These are phyloP conservation scores for Candida glucosophila DNA, from an alignment of 1,139 yeast species.

Conservation along the genomic window DNA sequence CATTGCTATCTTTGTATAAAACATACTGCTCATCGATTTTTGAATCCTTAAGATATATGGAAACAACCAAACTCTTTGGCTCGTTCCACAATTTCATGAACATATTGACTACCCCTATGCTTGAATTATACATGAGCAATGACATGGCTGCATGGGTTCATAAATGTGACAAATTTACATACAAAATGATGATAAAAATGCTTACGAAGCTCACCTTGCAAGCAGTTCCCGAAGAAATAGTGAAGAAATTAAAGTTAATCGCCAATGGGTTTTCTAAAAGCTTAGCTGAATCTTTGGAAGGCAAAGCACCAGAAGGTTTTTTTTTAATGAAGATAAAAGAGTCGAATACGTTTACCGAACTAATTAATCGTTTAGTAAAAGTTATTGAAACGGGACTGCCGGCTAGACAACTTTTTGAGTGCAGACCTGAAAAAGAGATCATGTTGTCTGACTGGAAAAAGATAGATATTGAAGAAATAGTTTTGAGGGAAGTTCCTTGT, in stretches of 20 bases:
- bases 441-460: constrained; percentile 58
- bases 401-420: constrained; percentile 43
- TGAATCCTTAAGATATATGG: constrained; percentile 62
- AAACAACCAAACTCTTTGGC: constrained; percentile 50
- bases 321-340: constrained; percentile 43
- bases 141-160: constrained; percentile 52
- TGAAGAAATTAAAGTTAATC: constrained; percentile 39
- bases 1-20: constrained; percentile 52
- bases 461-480: constrained; percentile 43
- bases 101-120: constrained; percentile 58
- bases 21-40: constrained; percentile 56
- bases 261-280: constrained; percentile 33
- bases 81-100: constrained; percentile 48
- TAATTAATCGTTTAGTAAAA: constrained; percentile 50
- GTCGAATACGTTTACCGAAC: constrained; percentile 48
- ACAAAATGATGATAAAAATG: constrained; percentile 53
- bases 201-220: constrained; percentile 62
- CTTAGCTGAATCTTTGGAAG: constrained; percentile 24
- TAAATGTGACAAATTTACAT: constrained; percentile 57
- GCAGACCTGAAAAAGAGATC: constrained; percentile 34
- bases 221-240: constrained; percentile 46
- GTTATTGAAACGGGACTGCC: constrained; percentile 54
- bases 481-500: constrained; percentile 52
- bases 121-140: constrained; percentile 48
- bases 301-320: constrained; percentile 44